These are phyloP conservation scores for Closterium sp. DNA, from an alignment of 139 green algal genomes.

Conservation along the genomic window DNA sequence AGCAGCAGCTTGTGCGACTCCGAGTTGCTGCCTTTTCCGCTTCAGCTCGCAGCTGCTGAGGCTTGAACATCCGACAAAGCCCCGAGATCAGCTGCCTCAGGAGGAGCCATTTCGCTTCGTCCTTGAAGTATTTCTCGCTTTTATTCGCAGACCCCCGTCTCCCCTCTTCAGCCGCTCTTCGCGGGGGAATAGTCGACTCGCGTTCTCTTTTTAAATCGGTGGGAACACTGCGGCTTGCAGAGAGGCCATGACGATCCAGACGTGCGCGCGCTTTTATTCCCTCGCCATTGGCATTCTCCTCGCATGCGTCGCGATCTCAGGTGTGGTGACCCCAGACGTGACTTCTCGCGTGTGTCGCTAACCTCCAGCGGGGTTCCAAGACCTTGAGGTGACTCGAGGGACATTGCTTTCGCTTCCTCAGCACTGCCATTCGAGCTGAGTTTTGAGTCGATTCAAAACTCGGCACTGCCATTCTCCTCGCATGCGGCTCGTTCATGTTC, in stretches of 20 bases:
- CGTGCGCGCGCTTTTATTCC: neutral
- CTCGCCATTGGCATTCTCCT: neutral
- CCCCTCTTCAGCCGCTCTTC: neutral
- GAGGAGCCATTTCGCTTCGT: neutral
- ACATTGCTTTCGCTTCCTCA: too few species aligned
- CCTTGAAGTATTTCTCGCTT: neutral
- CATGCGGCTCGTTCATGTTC: too few species aligned
- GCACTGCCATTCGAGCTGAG: too few species aligned
- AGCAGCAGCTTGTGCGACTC: too few species aligned
- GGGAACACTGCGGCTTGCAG: neutral
- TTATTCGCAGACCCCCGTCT: neutral
- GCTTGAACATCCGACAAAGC: too few species aligned
- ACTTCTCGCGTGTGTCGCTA: too few species aligned
- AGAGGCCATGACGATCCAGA: neutral
- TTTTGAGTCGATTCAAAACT: slow-evolving; percentile 80
- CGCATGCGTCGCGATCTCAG: neutral
- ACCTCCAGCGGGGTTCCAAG: too few species aligned
- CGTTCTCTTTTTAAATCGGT: neutral
- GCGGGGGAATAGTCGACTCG: neutral
- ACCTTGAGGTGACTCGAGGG: too few species aligned
- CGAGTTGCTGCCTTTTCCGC: too few species aligned
- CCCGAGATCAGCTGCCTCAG: neutral
- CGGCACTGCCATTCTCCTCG: too few species aligned
- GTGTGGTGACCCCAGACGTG: neutral
- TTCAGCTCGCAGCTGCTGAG: too few species aligned